Conservation (phyloP, 1,284 basidiomycete genomes). For the Cutaneotrichosporon sp. region DNA sequence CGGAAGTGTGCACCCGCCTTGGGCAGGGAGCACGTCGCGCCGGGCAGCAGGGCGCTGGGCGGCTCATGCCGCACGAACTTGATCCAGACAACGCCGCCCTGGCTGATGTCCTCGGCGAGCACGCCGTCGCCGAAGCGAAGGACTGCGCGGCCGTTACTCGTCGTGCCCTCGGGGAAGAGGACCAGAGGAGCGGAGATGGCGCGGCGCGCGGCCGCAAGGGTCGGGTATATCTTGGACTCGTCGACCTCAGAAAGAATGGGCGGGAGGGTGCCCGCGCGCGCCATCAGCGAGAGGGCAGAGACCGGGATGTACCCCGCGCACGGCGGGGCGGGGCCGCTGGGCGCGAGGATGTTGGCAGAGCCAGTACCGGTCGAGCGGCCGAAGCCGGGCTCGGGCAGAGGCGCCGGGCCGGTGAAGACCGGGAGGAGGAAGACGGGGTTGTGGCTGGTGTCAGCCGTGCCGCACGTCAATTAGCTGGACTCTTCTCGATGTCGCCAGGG, state of each 20-base stretch:
- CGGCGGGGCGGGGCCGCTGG: slow-evolving; percentile 22
- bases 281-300: slow-evolving; percentile 66
- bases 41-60: slow-evolving; percentile 63
- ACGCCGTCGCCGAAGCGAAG: slow-evolving; percentile 70
- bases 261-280: slow-evolving; percentile 38
- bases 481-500: too few species aligned
- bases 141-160: slow-evolving; percentile 79
- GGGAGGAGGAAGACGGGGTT: slow-evolving; percentile 81
- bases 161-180: slow-evolving; percentile 86
- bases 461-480: too few species aligned
- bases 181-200: slow-evolving; percentile 63
- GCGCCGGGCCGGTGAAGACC: slow-evolving; percentile 57
- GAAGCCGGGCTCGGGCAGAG: slow-evolving; percentile 30
- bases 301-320: slow-evolving; percentile 63
- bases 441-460: slow-evolving; percentile 58
- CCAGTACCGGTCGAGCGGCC: slow-evolving; percentile 60
- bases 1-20: slow-evolving; percentile 64
- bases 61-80: slow-evolving; percentile 83
- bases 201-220: slow-evolving; percentile 47
- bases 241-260: slow-evolving; percentile 53
- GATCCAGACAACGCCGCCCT: slow-evolving; percentile 63
- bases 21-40: slow-evolving; percentile 56
- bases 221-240: slow-evolving; percentile 33
- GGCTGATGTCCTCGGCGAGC: slow-evolving; percentile 57
- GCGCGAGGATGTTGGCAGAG: slow-evolving; percentile 63